phyloP scores from a whole-genome alignment of 495 filamentous ascomycete species.

The Penicillium lagena region DNA sequence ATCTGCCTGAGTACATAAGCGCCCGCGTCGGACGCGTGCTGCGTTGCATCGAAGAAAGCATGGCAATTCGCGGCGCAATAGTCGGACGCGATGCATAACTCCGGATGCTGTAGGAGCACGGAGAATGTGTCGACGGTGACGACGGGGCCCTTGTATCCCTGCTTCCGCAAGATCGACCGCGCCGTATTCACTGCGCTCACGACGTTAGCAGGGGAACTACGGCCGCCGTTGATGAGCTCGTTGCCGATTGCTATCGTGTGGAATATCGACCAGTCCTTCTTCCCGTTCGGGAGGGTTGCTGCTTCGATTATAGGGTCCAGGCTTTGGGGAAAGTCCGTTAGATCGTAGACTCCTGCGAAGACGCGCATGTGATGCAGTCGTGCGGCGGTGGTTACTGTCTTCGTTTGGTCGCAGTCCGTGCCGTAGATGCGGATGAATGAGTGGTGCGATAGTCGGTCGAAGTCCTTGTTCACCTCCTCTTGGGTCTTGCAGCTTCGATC shows the following conservation, averaged over 20 bases:
- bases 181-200: conserved; percentile 49
- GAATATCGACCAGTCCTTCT: conserved; percentile 53
- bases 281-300: conserved; percentile 25
- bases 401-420: conserved; percentile 67
- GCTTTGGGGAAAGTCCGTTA: conserved; percentile 48
- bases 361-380: conserved; percentile 54
- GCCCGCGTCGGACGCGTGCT: conserved; percentile 52
- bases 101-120: conserved; percentile 56
- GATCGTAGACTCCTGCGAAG: conserved; percentile 67
- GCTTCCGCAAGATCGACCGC: conserved; percentile 46
- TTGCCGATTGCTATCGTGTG: conserved; percentile 75
- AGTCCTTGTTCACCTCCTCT: conserved; percentile 55
- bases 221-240: conserved; percentile 64
- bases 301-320: conserved; percentile 48
- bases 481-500: conserved; percentile 61
- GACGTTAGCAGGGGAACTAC: conserved; percentile 44
- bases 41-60: conserved; percentile 70
- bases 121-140: conserved; percentile 75
- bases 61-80: conserved; percentile 79
- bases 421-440: conserved; percentile 72
- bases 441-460: conserved; percentile 48
- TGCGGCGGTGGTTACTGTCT: conserved; percentile 52
- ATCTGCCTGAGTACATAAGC: conserved; percentile 51
- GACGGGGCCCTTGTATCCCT: conserved; percentile 67
- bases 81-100: conserved; percentile 66